phyloP scores from a whole-genome alignment of 2,329 filamentous ascomycete genomes.

The Simplicillium aogashimaense region DNA sequence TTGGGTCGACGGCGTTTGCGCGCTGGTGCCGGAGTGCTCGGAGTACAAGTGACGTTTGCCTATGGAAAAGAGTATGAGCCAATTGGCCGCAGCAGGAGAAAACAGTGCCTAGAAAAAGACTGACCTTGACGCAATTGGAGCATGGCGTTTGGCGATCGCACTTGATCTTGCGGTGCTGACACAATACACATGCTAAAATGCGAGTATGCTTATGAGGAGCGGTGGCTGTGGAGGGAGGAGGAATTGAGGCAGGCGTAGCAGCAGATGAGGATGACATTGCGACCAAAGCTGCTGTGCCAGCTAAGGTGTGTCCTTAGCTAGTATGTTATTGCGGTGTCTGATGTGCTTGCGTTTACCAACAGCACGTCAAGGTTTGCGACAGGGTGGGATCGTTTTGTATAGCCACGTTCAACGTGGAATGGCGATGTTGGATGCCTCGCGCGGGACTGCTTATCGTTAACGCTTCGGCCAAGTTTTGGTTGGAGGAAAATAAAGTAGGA shows the following conservation, averaged over 20 bases:
- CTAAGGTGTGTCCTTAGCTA: no score
- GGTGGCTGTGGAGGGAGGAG: neutral
- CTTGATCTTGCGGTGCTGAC: slow-evolving; percentile 53
- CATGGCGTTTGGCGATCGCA: slow-evolving; percentile 51
- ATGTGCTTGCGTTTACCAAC: no score
- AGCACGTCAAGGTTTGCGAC: no score
- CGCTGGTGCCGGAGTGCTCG: slow-evolving; percentile 49
- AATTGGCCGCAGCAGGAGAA: neutral
- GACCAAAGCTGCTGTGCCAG: neutral
- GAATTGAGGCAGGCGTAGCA: slow-evolving; percentile 3
- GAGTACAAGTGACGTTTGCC: slow-evolving; percentile 50
- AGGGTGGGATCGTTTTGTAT: no score
- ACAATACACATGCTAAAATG: slow-evolving; percentile 45
- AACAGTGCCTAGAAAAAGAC: slow-evolving; percentile 5
- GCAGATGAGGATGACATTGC: neutral
- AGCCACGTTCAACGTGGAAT: no score
- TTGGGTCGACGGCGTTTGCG: slow-evolving; percentile 50
- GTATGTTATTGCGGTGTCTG: no score
- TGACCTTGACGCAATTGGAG: slow-evolving; percentile 50
- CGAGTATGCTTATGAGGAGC: slow-evolving; percentile 27
- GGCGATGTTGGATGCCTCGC: no score
- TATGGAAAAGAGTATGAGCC: slow-evolving; percentile 16
- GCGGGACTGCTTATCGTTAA: no score
- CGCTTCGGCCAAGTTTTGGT: no score
- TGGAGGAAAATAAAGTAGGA: no score